Conservation (phyloP, 371 early-diverging fungal genomes). For the Mortierella polycephala region DNA sequence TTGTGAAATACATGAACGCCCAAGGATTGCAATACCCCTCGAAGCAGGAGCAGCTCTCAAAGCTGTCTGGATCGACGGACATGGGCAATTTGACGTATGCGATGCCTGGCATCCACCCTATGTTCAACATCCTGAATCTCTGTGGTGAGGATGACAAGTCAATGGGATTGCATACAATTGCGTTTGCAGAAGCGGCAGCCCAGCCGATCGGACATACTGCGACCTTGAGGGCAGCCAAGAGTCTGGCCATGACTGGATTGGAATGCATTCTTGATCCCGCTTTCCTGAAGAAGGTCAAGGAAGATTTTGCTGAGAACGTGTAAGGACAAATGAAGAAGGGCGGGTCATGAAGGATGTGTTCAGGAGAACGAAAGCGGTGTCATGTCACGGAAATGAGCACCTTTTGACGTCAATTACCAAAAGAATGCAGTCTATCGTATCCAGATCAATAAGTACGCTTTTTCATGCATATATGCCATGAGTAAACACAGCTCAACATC, state of each 20-base stretch:
- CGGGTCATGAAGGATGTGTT: too few species aligned
- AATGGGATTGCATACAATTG: slow-evolving; percentile 59
- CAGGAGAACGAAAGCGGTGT: too few species aligned
- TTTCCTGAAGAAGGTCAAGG: slow-evolving; percentile 56
- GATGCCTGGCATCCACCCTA: slow-evolving; percentile 64
- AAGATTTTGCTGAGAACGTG: slow-evolving; percentile 20
- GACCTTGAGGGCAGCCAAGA: slow-evolving; percentile 64
- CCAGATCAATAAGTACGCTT: too few species aligned
- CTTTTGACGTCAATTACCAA: too few species aligned
- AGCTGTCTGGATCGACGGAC: slow-evolving; percentile 60
- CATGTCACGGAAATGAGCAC: too few species aligned
- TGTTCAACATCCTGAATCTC: slow-evolving; percentile 63
- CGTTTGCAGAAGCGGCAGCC: slow-evolving; percentile 60
- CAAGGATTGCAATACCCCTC: slow-evolving; percentile 33
- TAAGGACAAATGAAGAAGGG: too few species aligned
- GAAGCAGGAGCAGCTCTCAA: slow-evolving; percentile 37
- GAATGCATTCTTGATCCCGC: slow-evolving; percentile 50
- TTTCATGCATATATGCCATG: too few species aligned
- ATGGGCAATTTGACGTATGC: slow-evolving; percentile 72
- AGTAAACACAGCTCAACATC: too few species aligned
- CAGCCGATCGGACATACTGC: slow-evolving; percentile 59
- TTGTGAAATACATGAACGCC: slow-evolving; percentile 57
- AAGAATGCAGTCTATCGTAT: too few species aligned
- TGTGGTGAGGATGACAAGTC: slow-evolving; percentile 37
- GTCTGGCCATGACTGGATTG: slow-evolving; percentile 55